Base-by-base conservation (phyloP, 2,329 filamentous ascomycete species). In the Hymenoscyphus infarciens region DNA sequence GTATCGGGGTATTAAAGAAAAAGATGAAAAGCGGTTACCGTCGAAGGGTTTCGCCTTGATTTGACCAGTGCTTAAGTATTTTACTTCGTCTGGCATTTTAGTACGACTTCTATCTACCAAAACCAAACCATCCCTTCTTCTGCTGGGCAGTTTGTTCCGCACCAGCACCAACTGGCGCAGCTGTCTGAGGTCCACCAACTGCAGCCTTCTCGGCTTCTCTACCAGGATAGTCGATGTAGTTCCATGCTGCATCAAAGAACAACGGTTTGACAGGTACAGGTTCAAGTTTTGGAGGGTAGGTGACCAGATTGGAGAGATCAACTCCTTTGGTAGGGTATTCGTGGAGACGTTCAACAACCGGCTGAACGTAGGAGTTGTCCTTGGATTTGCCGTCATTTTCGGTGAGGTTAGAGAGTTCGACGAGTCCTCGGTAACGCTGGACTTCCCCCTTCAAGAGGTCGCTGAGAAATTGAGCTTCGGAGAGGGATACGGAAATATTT, bases 191-290 rank as follows among this genome's bases (percentile, higher is more conserved):
- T 8, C 61, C 58, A 54, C 61, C 62, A 27, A 61, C 65, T 39
- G 62, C 69, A 67, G 69, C 68, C 68, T 64, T 71, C 63, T 76
- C 69, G 6, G 74, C 73, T 35, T 76, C 69, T 69, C 86, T 86
- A 38, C 87, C 87, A 0, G 93, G 92, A 73, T 99, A 99, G 57
- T 92, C 87, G 66, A 99, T 93, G 74, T 97, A 98, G 75, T 98
- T 98, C 90, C 92, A 99, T 10, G 95, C 95, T 7, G 97, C 89
- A 73, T 99, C 95, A 63, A 98, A 85, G 81, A 98, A 98, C 38
- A 98, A 82, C 31, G 95, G 95, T 80, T 99, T 99, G 59, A 97
- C 89, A 0, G 95, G 92, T 45, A 98, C 86, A 1, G 89, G 83
- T 65, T 91, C 86, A 68, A 97, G 79, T 73, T 87, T 90, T 1